Percentiles rank a stretch among this genome's conserved stretches.
These are phyloP conservation scores for Pilaira anomala DNA, from an alignment of 192 early-diverging fungal species.

Conservation along the genomic window DNA sequence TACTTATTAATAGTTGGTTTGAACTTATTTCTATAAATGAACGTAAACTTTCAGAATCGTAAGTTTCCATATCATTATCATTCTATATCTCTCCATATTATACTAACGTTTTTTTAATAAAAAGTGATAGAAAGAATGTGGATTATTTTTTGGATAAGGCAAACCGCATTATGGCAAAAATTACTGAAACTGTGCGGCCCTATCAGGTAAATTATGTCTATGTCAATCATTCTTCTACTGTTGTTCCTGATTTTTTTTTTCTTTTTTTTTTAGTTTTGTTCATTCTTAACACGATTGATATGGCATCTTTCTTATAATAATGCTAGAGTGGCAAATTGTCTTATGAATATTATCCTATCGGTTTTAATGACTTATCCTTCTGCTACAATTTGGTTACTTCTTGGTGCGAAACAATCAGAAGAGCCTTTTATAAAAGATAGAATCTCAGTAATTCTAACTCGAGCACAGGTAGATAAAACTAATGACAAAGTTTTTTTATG, in stretches of 20 bases:
- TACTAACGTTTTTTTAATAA: no score
- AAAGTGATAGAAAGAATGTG: no score
- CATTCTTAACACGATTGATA: conserved; percentile 9
- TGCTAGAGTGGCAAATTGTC: background rate
- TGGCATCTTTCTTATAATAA: conserved; percentile 2
- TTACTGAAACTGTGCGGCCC: background rate
- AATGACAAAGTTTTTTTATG: no score
- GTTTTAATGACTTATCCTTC: conserved; percentile 6
- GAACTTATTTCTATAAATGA: no score
- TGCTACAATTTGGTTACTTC: conserved; percentile 14
- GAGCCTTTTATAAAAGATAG: background rate
- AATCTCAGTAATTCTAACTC: conserved; percentile 1
- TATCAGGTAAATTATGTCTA: conserved; percentile 15
- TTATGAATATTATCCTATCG: conserved; percentile 3
- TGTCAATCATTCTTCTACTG: no score
- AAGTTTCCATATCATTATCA: no score
- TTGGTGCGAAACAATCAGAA: conserved; percentile 14
- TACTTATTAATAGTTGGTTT: conserved; percentile 84
- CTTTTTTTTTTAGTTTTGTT: background rate
- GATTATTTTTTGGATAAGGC: background rate
- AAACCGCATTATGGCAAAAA: background rate
- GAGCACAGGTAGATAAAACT: background rate
- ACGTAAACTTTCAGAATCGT: no score
- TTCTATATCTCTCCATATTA: no score
- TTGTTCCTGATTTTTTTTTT: no score